Evolutionary conservation across 2,329 filamentous ascomycete species (phyloP), one percentile per base, ranked within the genome.

Genomic region (Colletotrichum sojae): DNA sequence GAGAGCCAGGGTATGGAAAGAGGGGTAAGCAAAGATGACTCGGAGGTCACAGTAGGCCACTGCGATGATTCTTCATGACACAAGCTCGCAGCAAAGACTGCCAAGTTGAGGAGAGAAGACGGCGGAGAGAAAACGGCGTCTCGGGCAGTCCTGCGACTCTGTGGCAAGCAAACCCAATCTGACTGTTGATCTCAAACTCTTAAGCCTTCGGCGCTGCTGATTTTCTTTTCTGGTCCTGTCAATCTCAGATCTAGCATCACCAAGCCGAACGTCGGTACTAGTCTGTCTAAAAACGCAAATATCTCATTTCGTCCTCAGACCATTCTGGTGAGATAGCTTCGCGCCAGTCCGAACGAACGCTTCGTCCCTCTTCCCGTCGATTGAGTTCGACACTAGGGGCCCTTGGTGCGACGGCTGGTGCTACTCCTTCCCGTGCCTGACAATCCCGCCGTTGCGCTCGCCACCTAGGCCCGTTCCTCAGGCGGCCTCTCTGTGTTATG

Each of bases 361-460:
- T n/a, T 56, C 39, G 54, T 22, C 31, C 54, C 54, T 5, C 2
- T 25, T 16, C 39, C 10, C 53, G 58, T 16, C 49, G 43, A 60
- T 40, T 20, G 62, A 25, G 40, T 66, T 46, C 36, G 18, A 20
- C 54, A 67, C 62, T 67, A 69, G 15, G 22, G 22, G 49, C 20
- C 20, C 48, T 39, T 69, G 55, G 63, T 69, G 67, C 55, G 62
- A 67, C 67, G 56, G 36, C 39, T 36, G 52, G 18, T 20, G 54
- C 49, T 43, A 36, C 18, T 15, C 36, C 39, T 40, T 46, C 56
- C 27, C 46, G 56, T 56, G 36, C 51, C 62, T 60, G 55, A 56
- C 55, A 57, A 48, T 46, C 36, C 51, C 54, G 65, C 27, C 61
- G 13, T 52, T 36, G 16, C 40, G 56, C 25, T 43, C 20, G 13